Base-by-base conservation (phyloP, 1,284 basidiomycete species). In the Cryptococcus wingfieldii region DNA sequence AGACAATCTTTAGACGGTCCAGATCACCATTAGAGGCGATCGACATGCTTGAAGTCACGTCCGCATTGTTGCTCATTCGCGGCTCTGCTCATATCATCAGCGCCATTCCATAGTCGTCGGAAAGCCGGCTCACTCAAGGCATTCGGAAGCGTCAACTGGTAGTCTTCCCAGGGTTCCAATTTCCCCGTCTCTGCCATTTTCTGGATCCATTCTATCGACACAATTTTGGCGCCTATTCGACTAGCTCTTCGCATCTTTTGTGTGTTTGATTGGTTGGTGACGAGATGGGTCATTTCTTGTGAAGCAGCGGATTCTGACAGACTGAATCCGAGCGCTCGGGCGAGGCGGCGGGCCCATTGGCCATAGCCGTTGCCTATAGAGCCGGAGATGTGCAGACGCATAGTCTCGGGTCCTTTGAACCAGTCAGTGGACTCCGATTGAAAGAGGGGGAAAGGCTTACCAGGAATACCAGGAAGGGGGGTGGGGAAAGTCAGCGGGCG, bases 321-420 rank as follows among this genome's bases (percentile, higher is more conserved):
- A 25, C 38, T n/a, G 25, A 19, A 19, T 69, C 71, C 73, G 18
- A 75, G 55, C 5, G 70, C 70, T 44, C 59, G 55, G 13, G 72
- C 56, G 19, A 77, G 48, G 0, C 75, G 64, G 9, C 64, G 61
- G 19, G 10, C 16, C 25, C 19, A 50, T 9, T 14, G 19, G 38
- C 14, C 13, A 3, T n/a, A 25, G 14, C 27, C 12, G 16, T 25
- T 10, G 25, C 25, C 19, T 39, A 37, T 34, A 23, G 48, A 38
- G 9, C 72, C 72, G 3, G 74, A 71, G 1, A 77, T 50, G 55
- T 77, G 75, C 9, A 74, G 64, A 10, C 42, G 54, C 14, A 67
- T 27, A 14, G 59, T 53, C 19, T 47, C 31, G 39, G 42, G n/a
- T 10, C 18, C 38, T 28, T 14, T 39, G 12, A 38, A 18, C 16